Conservation (phyloP, 352 stramenopile species). For the Globisporangium acanthophoron region DNA sequence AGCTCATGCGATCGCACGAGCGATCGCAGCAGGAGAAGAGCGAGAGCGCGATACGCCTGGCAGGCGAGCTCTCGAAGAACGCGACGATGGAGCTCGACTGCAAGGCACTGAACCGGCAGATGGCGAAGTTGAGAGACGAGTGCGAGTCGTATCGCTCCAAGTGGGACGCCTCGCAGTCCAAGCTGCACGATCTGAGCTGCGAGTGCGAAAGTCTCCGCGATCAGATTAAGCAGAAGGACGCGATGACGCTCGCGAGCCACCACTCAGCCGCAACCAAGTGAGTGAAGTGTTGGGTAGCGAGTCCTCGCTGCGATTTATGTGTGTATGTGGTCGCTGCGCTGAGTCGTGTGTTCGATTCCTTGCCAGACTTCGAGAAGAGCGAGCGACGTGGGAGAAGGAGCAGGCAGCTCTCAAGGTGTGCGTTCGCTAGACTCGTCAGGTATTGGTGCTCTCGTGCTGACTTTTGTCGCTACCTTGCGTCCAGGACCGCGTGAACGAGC, state of each 20-base stretch:
- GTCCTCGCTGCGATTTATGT: not conserved
- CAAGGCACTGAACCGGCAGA: constrained; percentile 41
- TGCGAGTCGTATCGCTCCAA: constrained; percentile 40
- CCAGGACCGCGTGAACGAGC: constrained; percentile 44
- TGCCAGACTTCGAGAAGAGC: constrained; percentile 52
- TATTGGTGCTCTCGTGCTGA: not conserved
- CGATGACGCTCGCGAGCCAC: constrained; percentile 56
- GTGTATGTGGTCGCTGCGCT: not conserved
- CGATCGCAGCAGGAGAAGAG: constrained; percentile 29
- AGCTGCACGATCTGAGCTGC: constrained; percentile 39
- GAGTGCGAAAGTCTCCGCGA: constrained; percentile 59
- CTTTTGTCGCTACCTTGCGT: not conserved
- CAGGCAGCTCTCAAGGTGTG: constrained; percentile 40
- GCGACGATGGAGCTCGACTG: constrained; percentile 49
- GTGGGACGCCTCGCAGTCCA: constrained; percentile 51
- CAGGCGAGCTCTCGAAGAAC: constrained; percentile 37
- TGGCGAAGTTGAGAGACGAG: constrained; percentile 43
- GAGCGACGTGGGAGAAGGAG: constrained; percentile 40
- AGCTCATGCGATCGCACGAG: constrained; percentile 34
- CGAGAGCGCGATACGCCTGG: constrained; percentile 36
- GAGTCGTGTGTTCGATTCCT: not conserved
- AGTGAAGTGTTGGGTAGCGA: not conserved
- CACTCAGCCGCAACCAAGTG: constrained; percentile 51
- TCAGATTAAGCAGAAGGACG: constrained; percentile 72
- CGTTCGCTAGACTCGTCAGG: not conserved